Evolutionary conservation across 208 protist genomes (phyloP).

Genomic region (Plasmodiophora brassicae): DNA sequence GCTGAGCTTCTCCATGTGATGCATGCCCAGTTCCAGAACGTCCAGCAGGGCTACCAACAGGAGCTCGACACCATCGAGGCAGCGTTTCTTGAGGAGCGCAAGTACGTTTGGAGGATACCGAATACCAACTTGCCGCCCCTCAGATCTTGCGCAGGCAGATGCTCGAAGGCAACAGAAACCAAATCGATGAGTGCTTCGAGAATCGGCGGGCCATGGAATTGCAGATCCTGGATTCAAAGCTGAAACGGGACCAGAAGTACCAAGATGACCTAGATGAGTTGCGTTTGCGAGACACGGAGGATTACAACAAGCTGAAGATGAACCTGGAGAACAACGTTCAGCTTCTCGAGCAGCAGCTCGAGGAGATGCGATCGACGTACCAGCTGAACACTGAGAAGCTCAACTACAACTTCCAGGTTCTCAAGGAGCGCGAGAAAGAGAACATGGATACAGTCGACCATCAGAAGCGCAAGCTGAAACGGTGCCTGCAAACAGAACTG

Average conservation of each 20-base stretch:
- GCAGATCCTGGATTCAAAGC: conserved; percentile 71
- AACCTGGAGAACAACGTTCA: conserved; percentile 77
- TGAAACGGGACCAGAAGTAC: conserved; percentile 73
- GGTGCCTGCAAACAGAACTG: conserved; percentile 47
- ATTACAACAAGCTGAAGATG: conserved; percentile 62
- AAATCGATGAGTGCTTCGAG: conserved; percentile 78
- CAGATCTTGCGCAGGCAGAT: conserved; percentile 50
- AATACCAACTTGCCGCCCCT: background rate
- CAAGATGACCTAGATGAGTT: conserved; percentile 57
- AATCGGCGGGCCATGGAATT: conserved; percentile 75
- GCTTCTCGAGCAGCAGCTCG: conserved; percentile 78
- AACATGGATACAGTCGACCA: conserved; percentile 81
- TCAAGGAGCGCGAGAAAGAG: conserved; percentile 84
- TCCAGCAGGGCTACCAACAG: conserved; percentile 13
- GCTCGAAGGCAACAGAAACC: conserved; percentile 66
- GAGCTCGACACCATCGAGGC: conserved; percentile 34
- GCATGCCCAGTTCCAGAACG: conserved; percentile 13
- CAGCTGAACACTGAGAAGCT: conserved; percentile 88
- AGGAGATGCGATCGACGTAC: conserved; percentile 86
- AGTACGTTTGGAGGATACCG: background rate
- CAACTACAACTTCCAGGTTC: conserved; percentile 88
- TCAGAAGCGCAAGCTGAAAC: conserved; percentile 80
- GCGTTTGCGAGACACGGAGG: conserved; percentile 48
- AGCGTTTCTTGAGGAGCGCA: conserved; percentile 32
- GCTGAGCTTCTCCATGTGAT: background rate